Evolutionary conservation across 2,329 filamentous ascomycete genomes (phyloP), one percentile per base, ranked within the genome.

Genomic region (Juglanconis oblonga): DNA sequence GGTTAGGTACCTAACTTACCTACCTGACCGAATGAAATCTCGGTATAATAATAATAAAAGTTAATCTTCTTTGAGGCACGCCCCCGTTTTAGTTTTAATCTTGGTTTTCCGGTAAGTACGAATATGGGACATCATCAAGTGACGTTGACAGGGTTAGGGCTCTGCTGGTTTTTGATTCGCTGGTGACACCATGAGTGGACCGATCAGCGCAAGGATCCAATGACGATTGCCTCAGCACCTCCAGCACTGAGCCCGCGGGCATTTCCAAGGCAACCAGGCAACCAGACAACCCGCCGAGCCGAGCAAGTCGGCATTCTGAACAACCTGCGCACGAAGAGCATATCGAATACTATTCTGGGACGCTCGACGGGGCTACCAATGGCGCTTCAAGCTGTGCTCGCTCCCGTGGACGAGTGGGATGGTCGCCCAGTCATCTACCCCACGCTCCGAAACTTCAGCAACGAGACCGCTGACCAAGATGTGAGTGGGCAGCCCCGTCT

Each of bases 61-160:
- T 42, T 13, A 42, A 42, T 17, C 13, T 17, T 17, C 10, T 9
- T 4, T 17, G 8, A 17, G 42, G 4, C 4, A 7, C 17, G 42
- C 3, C 36, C n/a, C 42, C n/a, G 11, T n/a, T 45, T 17, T 17
- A 17, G 17, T 17, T 17, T 17, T 17, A 17, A 17, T 17, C 17
- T 17, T 17, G 17, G 36, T 40, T 40, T 40, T 3, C 36, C 36
- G 31, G 29, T 13, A 5, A 13, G 24, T 8, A 49, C 7, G 29
- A 32, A 10, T 40, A n/a, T 9, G 8, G 42, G 13, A 45, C 3
- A 44, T 9, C 3, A 51, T 35, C 13, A 36, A 35, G 33, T 51
- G 47, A 57, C 55, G 55, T 57, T 36, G 55, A 29, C 36, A 57
- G 55, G 55, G 55, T 57, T 57, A 57, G 55, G 55, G 55, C 42